These are phyloP conservation scores for Cucurbitaria berberidis DNA, from an alignment of 2,329 filamentous ascomycete genomes.

Conservation along the genomic window DNA sequence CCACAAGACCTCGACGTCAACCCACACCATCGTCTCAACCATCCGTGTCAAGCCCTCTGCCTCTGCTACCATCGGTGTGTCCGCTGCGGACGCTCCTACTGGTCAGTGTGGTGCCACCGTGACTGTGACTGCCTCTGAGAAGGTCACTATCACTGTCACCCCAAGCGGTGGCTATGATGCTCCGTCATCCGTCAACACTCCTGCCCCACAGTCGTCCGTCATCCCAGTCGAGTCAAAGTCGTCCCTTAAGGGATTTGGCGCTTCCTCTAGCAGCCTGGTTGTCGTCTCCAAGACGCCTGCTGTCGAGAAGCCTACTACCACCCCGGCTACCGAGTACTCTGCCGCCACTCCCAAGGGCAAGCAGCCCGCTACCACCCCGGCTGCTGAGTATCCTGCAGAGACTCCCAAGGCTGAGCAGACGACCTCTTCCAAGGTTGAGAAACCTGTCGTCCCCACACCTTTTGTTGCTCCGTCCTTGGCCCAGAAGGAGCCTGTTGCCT, in stretches of 20 bases:
- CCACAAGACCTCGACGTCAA: slow-evolving; percentile 31
- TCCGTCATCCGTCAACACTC: slow-evolving; percentile 7
- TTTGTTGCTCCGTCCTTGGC: slow-evolving; percentile 15
- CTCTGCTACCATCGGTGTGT: slow-evolving; percentile 14
- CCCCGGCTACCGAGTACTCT: slow-evolving; percentile 14
- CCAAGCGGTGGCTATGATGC: slow-evolving; percentile 25
- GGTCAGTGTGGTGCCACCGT: slow-evolving; percentile 39
- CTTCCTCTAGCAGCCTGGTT: slow-evolving; percentile 18
- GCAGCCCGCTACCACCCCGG: slow-evolving; percentile 5
- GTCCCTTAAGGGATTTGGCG: slow-evolving; percentile 12
- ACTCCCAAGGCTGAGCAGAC: slow-evolving; percentile 7
- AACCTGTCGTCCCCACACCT: slow-evolving; percentile 7
- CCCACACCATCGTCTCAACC: slow-evolving; percentile 35
- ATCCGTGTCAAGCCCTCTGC: slow-evolving; percentile 28
- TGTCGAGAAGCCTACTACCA: slow-evolving; percentile 4
- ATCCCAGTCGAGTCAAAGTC: slow-evolving; percentile 11
- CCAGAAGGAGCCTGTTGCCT: not conserved
- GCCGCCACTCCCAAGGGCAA: slow-evolving; percentile 9
- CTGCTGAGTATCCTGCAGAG: slow-evolving; percentile 14
- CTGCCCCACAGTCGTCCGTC: slow-evolving; percentile 21
- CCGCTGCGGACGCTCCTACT: slow-evolving; percentile 27
- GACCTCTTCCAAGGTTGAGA: slow-evolving; percentile 18
- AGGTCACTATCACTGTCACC: slow-evolving; percentile 51
- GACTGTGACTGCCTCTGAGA: slow-evolving; percentile 50
- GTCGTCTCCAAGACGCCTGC: slow-evolving; percentile 10